Percentiles rank a stretch among this genome's conserved stretches.
Conservation (phyloP, 73 alveolate species). For the Stentor coeruleus region DNA sequence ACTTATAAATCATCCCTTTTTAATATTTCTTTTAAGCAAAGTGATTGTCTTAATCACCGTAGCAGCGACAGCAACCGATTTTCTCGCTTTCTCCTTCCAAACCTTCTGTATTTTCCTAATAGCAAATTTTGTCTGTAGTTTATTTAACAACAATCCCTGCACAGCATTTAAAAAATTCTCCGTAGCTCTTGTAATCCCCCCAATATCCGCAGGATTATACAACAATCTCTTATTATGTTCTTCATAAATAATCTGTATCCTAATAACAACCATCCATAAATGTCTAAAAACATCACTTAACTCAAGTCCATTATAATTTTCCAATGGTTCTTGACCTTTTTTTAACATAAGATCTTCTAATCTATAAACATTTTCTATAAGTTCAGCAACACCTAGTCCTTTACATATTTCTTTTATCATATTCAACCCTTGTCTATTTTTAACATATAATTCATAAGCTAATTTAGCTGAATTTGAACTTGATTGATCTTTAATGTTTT, state of each 20-base stretch:
- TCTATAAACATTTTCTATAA: neutral
- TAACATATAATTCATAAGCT: neutral
- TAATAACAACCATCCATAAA: neutral
- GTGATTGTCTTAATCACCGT: conserved; percentile 10
- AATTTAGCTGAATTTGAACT: neutral
- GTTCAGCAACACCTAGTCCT: conserved; percentile 8
- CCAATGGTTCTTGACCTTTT: conserved; percentile 17
- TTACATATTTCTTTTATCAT: neutral
- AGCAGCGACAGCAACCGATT: neutral
- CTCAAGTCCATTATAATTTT: neutral
- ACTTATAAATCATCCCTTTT: neutral
- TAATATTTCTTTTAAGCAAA: neutral
- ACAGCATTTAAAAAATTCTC: conserved; percentile 24
- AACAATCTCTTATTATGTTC: neutral
- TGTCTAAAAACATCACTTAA: neutral
- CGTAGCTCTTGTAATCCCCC: neutral
- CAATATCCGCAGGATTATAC: neutral
- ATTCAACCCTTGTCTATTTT: neutral
- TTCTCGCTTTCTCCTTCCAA: conserved; percentile 25
- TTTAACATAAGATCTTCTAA: neutral
- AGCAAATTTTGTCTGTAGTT: neutral
- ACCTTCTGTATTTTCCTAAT: neutral
- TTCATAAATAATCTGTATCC: neutral
- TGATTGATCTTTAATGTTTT: neutral
- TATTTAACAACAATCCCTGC: conserved; percentile 28